Evolutionary conservation across 805 yeast genomes (phyloP), one percentile per base, ranked within the genome.

Genomic region (Lipomyces anomalus): DNA sequence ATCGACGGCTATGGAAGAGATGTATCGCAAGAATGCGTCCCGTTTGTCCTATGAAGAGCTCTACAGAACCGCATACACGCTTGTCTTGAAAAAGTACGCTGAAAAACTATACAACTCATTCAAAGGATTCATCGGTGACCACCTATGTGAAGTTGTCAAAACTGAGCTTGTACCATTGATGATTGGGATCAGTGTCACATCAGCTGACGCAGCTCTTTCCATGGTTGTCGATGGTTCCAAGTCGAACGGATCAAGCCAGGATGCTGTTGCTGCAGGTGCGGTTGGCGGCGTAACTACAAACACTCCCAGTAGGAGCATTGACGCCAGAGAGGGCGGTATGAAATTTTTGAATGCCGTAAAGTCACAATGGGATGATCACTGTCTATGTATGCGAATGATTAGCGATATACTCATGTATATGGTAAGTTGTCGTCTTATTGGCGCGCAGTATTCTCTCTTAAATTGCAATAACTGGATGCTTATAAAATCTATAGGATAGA

Each of bases 371-470:
- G 72, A 76, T 30, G 85, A 80, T 39, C 90, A 84, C 60, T 62
- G 80, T 32, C 71, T 79, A 33, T 73, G 82, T 40, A 83, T 85
- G 81, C 73, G 84, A 52, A 78, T 85, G 73, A 75, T 86, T 36
- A 76, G 89, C 56, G 95, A 89, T 62, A 84, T 88, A 2, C 67
- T 86, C 60, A 81, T 88, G 84, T 88, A 88, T 59, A 64, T 89
- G 60, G 44, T 42, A 34, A 34, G 37, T 34, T 11, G 9, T 11
- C 6, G 43, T 22, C 6, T 24, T 28, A 6, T 24, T 37, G 39
- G 18, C 29, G 13, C 9, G 29, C 9, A 20, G 5, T 5, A 9
- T 7, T 17, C 13, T 9, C 24, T 11, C 11, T 33, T 13, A 21
- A 6, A 33, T 21, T 7, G 36, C 6, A 13, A 16, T 21, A 6